phyloP scores from a whole-genome alignment of 305 asterid genomes.

The Solanum aculeatissimum region DNA sequence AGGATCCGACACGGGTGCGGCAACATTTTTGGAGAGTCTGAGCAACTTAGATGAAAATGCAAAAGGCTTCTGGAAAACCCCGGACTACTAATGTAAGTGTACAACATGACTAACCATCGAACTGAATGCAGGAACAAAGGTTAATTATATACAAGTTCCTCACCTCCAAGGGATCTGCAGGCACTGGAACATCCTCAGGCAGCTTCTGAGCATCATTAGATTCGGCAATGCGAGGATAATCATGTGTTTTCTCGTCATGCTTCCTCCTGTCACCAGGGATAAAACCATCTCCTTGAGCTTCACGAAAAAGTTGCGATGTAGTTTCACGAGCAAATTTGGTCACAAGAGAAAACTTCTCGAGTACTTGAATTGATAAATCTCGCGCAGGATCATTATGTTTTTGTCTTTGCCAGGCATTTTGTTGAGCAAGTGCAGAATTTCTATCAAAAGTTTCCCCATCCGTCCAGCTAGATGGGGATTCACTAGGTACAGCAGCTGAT shows the following conservation, averaged over 20 bases:
- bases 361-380: conserved; percentile 84
- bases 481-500: conserved; percentile 28
- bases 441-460: conserved; percentile 28
- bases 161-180: conserved; percentile 80
- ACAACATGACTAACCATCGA: not conserved
- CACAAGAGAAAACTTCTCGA: conserved; percentile 97
- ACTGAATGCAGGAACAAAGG: not conserved
- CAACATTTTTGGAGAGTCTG: no score
- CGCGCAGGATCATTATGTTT: conserved; percentile 72
- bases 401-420: conserved; percentile 53
- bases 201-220: conserved; percentile 32
- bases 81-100: not conserved
- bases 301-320: conserved; percentile 93
- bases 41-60: no score
- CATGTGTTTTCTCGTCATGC: conserved; percentile 27
- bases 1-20: no score
- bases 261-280: conserved; percentile 48
- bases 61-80: not conserved
- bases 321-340: conserved; percentile 99
- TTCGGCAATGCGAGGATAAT: conserved; percentile 14
- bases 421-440: conserved; percentile 29
- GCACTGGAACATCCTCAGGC: conserved; percentile 40
- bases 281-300: conserved; percentile 46
- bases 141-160: not conserved
- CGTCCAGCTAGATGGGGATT: conserved; percentile 23